These are phyloP conservation scores for Gynandropsis gynandra DNA, from an alignment of 345 rosid species.

Conservation along the genomic window DNA sequence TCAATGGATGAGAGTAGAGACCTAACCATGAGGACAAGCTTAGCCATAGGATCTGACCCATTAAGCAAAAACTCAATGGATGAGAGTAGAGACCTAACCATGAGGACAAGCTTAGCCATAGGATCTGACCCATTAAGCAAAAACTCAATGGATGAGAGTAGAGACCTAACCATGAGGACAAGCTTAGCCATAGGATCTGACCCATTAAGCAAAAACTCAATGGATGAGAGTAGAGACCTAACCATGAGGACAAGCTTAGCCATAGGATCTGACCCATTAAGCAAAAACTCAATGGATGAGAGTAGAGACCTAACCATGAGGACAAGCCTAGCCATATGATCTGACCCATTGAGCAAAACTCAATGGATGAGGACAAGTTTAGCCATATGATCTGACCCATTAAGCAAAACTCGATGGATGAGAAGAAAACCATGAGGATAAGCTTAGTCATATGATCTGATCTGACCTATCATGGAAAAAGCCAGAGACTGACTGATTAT, in stretches of 20 bases:
- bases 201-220: background rate
- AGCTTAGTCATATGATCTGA: constrained; percentile 8
- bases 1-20: constrained; percentile 24
- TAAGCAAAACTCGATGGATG: constrained; percentile 21
- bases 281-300: constrained; percentile 21
- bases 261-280: constrained; percentile 12
- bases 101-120: constrained; percentile 4
- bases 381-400: constrained; percentile 8
- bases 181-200: background rate
- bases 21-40: constrained; percentile 18
- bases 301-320: constrained; percentile 19
- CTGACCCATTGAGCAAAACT: constrained; percentile 15
- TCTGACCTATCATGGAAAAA: constrained; percentile 3
- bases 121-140: constrained; percentile 48
- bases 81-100: constrained; percentile 6
- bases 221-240: constrained; percentile 25
- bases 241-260: constrained; percentile 16
- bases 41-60: constrained; percentile 10
- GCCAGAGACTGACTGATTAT: constrained; percentile 10
- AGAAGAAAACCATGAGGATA: constrained; percentile 22
- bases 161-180: constrained; percentile 16
- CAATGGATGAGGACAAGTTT: constrained; percentile 18
- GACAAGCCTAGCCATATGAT: constrained; percentile 9
- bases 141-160: constrained; percentile 26
- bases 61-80: constrained; percentile 17